A percentile compares a stretch with the other conserved stretches of the same genome.
These are phyloP conservation scores for Botrytis fragariae DNA, from an alignment of 2,329 filamentous ascomycete species.

Conservation along the genomic window DNA sequence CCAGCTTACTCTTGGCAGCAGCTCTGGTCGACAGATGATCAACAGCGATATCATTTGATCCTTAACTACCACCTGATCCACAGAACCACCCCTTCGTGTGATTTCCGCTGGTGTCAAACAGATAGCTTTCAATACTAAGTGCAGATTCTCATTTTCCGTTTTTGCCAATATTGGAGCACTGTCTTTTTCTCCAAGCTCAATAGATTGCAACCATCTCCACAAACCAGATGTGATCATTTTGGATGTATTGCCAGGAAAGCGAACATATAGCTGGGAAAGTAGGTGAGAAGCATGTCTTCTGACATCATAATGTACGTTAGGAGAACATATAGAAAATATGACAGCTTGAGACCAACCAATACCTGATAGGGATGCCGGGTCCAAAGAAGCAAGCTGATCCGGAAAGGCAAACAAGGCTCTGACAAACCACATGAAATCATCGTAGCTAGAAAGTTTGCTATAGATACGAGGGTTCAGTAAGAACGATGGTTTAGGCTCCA, in stretches of 20 bases:
- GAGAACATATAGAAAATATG: slow-evolving; percentile 72
- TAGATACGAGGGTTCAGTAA: slow-evolving; percentile 82
- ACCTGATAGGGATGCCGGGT: slow-evolving; percentile 51
- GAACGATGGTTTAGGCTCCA: slow-evolving; percentile 83
- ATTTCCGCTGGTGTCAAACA: slow-evolving; percentile 57
- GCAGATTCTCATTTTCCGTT: slow-evolving; percentile 61
- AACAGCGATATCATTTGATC: slow-evolving; percentile 73
- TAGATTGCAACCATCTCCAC: slow-evolving; percentile 73
- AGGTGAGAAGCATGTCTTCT: slow-evolving; percentile 61
- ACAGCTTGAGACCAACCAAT: slow-evolving; percentile 80
- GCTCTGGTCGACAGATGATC: slow-evolving; percentile 71
- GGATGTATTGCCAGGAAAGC: slow-evolving; percentile 57
- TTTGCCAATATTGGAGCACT: slow-evolving; percentile 65
- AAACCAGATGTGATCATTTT: slow-evolving; percentile 67
- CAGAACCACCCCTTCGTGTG: slow-evolving; percentile 43
- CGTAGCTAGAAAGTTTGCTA: slow-evolving; percentile 69
- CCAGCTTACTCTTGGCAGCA: slow-evolving; percentile 80
- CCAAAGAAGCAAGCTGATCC: slow-evolving; percentile 46
- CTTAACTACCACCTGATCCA: slow-evolving; percentile 54
- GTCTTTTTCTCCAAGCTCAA: slow-evolving; percentile 75
- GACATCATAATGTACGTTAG: slow-evolving; percentile 57
- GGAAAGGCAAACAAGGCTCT: slow-evolving; percentile 66
- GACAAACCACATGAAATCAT: slow-evolving; percentile 76
- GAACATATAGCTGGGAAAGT: slow-evolving; percentile 64
- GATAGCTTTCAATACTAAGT: slow-evolving; percentile 59